phyloP scores from a whole-genome alignment of 139 green algal species.

The Klebsormidium nitens region DNA sequence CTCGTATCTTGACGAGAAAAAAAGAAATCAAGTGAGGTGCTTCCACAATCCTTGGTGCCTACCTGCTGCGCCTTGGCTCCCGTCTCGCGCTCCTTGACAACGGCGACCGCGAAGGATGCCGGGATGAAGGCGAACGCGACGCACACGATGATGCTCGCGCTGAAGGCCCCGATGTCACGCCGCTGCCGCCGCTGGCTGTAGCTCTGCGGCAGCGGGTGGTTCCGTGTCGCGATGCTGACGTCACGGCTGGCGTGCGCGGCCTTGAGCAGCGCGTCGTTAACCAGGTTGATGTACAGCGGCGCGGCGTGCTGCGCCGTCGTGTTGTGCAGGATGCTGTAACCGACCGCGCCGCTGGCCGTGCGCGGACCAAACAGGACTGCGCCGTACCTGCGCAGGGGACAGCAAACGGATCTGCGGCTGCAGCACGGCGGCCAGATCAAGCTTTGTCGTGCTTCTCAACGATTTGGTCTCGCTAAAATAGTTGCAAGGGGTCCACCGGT shows the following conservation, averaged over 20 bases:
- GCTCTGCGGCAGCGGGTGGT: conserved; percentile 4
- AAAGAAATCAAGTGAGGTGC: too few species aligned
- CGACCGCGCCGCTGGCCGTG: background rate
- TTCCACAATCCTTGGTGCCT: too few species aligned
- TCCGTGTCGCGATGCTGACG: background rate
- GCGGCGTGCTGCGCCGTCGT: background rate
- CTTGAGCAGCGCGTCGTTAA: conserved; percentile 2
- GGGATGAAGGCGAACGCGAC: background rate
- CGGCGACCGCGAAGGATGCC: background rate
- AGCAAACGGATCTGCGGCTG: too few species aligned
- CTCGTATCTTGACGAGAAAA: too few species aligned
- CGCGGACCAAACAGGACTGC: background rate
- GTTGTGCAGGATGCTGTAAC: conserved; percentile 8
- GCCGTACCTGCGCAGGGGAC: conserved; percentile 4
- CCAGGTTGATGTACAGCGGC: background rate
- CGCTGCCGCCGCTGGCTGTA: background rate
- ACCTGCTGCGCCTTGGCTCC: too few species aligned
- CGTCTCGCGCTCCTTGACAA: background rate
- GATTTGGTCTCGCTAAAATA: too few species aligned
- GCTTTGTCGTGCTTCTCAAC: too few species aligned
- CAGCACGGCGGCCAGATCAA: too few species aligned
- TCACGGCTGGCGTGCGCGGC: background rate
- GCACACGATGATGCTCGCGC: background rate
- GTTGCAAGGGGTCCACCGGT: background rate
- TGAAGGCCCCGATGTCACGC: background rate